These are phyloP conservation scores for Geotrichum histeridarum DNA, from an alignment of 1,139 yeast species.

Conservation along the genomic window DNA sequence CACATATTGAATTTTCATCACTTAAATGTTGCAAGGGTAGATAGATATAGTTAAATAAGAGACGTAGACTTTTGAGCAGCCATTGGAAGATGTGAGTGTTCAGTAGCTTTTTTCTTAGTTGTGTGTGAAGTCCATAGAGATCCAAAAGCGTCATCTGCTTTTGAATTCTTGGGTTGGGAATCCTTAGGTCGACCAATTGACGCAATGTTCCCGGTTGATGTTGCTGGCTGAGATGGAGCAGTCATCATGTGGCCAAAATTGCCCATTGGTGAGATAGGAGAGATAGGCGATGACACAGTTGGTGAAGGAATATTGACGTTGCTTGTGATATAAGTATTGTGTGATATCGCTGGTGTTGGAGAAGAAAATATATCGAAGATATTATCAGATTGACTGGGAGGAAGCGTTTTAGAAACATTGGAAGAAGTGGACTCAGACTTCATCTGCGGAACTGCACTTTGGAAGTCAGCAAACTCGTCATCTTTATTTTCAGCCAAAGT, in stretches of 20 bases:
- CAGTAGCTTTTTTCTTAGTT: conserved; percentile 13
- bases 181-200: conserved; percentile 31
- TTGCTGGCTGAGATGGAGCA: no score
- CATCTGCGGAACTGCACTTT: conserved; percentile 52
- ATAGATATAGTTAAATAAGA: not conserved
- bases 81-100: not conserved
- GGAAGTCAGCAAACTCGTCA: conserved; percentile 94
- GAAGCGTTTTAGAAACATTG: conserved; percentile 27
- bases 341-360: conserved; percentile 15
- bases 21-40: no score
- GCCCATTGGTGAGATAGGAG: not conserved
- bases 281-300: not conserved
- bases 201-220: no score
- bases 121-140: conserved; percentile 68
- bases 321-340: not conserved
- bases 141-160: conserved; percentile 71
- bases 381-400: conserved; percentile 21
- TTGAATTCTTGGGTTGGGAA: conserved; percentile 34
- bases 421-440: conserved; percentile 28
- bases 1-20: no score
- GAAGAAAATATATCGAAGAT: conserved; percentile 27
- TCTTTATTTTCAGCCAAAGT: conserved; percentile 42
- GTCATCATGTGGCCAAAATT: not conserved
- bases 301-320: no score
- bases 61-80: not conserved